Conservation (phyloP, 1,284 basidiomycete species). For the Ustilago cynodontis region DNA sequence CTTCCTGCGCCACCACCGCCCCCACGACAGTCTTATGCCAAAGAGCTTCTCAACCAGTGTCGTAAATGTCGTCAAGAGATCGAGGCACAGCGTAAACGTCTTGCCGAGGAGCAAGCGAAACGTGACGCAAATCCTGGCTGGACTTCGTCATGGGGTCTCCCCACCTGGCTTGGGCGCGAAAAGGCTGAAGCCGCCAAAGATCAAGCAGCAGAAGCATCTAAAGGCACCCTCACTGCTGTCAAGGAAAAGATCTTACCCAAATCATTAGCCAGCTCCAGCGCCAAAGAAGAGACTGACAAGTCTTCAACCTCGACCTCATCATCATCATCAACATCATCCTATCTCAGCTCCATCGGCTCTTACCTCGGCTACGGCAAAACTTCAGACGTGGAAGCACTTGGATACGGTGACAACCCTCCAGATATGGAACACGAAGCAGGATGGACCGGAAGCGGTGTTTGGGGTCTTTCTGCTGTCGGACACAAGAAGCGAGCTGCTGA, state of each 20-base stretch:
- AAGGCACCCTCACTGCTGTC: conserved; percentile 29
- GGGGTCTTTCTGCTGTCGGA: conserved; percentile 65
- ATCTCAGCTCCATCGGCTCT: conserved; percentile 35
- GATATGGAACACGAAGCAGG: conserved; percentile 66
- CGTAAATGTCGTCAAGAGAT: conserved; percentile 61
- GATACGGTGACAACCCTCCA: conserved; percentile 40
- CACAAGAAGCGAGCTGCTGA: conserved; percentile 53
- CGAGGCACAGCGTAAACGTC: conserved; percentile 45
- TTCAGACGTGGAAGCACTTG: conserved; percentile 19
- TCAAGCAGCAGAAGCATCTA: conserved; percentile 11
- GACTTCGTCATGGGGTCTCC: conserved; percentile 30
- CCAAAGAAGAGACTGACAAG: neutral
- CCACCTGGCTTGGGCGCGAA: conserved; percentile 45
- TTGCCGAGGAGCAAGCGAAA: conserved; percentile 27
- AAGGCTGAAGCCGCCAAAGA: conserved; percentile 9
- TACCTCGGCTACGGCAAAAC: conserved; percentile 34
- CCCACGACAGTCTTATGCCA: conserved; percentile 64
- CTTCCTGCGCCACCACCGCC: conserved; percentile 50
- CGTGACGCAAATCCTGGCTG: conserved; percentile 11
- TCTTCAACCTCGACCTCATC: conserved; percentile 25
- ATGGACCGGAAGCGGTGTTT: conserved; percentile 68
- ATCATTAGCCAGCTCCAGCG: conserved; percentile 9
- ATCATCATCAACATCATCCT: conserved; percentile 19
- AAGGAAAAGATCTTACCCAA: conserved; percentile 39
- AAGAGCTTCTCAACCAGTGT: conserved; percentile 66